Evolutionary conservation across 2,329 filamentous ascomycete species (phyloP).

Genomic region (Aspergillus japonicus): DNA sequence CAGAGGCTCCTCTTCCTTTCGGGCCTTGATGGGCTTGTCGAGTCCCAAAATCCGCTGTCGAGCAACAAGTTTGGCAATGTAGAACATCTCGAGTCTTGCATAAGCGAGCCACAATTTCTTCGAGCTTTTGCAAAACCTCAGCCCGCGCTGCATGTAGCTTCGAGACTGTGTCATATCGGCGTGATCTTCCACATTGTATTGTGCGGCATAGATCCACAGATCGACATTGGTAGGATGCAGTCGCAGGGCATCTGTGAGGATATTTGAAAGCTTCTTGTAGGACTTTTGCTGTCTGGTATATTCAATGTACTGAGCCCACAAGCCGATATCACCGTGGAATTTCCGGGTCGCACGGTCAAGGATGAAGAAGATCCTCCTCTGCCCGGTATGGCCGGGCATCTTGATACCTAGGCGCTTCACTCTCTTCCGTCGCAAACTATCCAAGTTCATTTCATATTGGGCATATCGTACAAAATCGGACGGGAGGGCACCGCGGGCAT

Average conservation of each 20-base stretch:
- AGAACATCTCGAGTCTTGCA: constrained; percentile 86
- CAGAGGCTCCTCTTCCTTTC: constrained; percentile 39
- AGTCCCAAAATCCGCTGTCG: constrained; percentile 68
- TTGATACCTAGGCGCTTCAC: constrained; percentile 78
- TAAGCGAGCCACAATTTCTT: constrained; percentile 84
- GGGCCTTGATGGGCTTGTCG: constrained; percentile 45
- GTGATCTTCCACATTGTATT: constrained; percentile 71
- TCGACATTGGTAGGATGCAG: constrained; percentile 81
- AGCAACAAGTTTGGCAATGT: constrained; percentile 76
- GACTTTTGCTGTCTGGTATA: constrained; percentile 70
- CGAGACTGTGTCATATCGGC: constrained; percentile 85
- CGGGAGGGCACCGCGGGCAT: constrained; percentile 73
- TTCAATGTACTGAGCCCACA: constrained; percentile 90
- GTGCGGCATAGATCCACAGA: constrained; percentile 82
- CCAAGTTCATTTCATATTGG: constrained; percentile 65
- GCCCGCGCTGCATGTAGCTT: constrained; percentile 82
- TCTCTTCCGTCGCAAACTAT: constrained; percentile 76
- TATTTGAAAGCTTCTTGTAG: constrained; percentile 59
- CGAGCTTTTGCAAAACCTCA: constrained; percentile 80
- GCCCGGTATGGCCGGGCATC: constrained; percentile 67
- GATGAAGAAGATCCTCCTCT: constrained; percentile 82
- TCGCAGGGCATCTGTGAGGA: constrained; percentile 68
- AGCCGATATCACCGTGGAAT: constrained; percentile 73
- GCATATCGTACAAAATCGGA: constrained; percentile 83
- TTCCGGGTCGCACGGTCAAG: constrained; percentile 82